Conservation (phyloP, 2,329 filamentous ascomycete genomes). For the Cercospora janseana region DNA sequence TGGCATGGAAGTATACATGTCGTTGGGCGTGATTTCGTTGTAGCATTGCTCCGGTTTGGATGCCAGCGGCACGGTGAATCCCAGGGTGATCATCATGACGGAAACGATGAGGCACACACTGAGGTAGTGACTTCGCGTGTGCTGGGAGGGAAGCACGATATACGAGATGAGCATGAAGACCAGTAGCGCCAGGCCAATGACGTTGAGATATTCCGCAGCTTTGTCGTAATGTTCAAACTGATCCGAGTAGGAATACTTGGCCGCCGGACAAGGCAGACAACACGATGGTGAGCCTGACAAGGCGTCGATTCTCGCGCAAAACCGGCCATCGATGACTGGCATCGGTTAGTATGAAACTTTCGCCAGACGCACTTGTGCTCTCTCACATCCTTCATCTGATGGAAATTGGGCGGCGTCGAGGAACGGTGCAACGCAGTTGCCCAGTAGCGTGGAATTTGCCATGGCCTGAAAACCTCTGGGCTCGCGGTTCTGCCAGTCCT, state of each 20-base stretch:
- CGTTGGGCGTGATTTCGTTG: constrained; percentile 87
- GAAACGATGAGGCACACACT: constrained; percentile 80
- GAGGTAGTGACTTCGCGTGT: constrained; percentile 88
- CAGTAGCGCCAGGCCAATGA: constrained; percentile 69
- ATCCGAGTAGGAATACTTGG: constrained; percentile 68
- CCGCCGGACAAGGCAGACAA: constrained; percentile 86
- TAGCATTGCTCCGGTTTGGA: constrained; percentile 77
- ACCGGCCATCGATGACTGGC: constrained; percentile 55
- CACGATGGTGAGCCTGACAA: constrained; percentile 59
- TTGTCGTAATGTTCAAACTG: constrained; percentile 58
- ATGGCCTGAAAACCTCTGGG: too few species aligned
- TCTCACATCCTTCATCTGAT: constrained; percentile 65
- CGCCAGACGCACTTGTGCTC: constrained; percentile 2
- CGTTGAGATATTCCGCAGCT: constrained; percentile 78
- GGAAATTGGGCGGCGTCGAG: constrained; percentile 61
- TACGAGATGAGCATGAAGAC: constrained; percentile 78
- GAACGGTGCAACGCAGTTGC: constrained; percentile 67
- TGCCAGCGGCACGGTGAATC: constrained; percentile 84
- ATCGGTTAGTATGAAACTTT: constrained; percentile 36
- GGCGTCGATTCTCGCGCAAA: constrained; percentile 52
- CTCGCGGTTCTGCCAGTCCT: too few species aligned
- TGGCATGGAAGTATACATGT: constrained; percentile 76
- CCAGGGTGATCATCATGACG: constrained; percentile 80
- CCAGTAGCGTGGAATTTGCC: constrained; percentile 40
- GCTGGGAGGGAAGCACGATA: constrained; percentile 75